These are phyloP conservation scores for Claviceps africana DNA, from an alignment of 2,329 filamentous ascomycete genomes.

Conservation along the genomic window DNA sequence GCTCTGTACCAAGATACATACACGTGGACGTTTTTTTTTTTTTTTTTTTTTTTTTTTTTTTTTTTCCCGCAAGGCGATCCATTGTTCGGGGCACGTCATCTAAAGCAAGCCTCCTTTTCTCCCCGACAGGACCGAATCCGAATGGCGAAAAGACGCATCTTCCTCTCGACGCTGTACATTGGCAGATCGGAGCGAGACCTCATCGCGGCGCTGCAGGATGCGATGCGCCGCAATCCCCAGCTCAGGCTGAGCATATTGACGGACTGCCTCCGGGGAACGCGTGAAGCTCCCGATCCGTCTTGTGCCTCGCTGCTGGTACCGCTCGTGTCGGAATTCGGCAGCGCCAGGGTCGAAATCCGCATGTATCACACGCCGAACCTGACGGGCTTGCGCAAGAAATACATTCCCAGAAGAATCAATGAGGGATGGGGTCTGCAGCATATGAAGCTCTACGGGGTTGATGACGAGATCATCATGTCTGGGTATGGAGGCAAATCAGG, in stretches of 20 bases:
- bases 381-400: conserved; percentile 69
- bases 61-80: too few relatives aligned
- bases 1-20: not conserved
- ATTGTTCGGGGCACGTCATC: too few relatives aligned
- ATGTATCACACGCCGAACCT: conserved; percentile 98
- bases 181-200: conserved; percentile 86
- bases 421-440: conserved; percentile 97
- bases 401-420: conserved; percentile 81
- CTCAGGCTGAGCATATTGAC: conserved; percentile 81
- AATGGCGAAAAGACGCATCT: conserved; percentile 64
- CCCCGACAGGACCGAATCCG: conserved; percentile 59
- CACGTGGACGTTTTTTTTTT: not conserved
- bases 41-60: too few relatives aligned
- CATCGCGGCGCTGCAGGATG: conserved; percentile 62
- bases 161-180: conserved; percentile 92
- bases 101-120: not conserved
- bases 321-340: conserved; percentile 76
- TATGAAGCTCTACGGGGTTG: conserved; percentile 95
- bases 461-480: conserved; percentile 90
- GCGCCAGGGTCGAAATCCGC: conserved; percentile 76
- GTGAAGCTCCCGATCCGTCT: conserved; percentile 74
- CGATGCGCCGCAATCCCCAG: conserved; percentile 58
- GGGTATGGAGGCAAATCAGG: conserved; percentile 36
- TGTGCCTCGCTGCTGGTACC: conserved; percentile 79
- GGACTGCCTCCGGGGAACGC: conserved; percentile 78